Conservation (phyloP, 2,329 filamentous ascomycete genomes). For the Trichoderma sp. region DNA sequence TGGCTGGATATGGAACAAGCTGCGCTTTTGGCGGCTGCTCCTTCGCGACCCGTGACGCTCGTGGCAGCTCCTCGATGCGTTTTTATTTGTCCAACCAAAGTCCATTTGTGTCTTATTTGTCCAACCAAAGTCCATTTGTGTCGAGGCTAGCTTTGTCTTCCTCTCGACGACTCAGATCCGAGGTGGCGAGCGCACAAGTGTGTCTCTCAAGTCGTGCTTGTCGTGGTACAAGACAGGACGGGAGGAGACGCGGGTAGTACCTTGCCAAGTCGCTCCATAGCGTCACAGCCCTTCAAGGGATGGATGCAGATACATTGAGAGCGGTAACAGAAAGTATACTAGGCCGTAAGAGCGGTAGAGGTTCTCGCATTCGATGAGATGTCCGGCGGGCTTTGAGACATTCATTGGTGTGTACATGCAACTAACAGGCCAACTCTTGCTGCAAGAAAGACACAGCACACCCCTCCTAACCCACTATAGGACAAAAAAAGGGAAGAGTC, state of each 20-base stretch:
- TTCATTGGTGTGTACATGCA: background rate
- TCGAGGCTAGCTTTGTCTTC: background rate
- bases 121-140: background rate
- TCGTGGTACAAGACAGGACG: background rate
- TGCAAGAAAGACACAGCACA: constrained; percentile 3
- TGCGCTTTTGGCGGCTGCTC: background rate
- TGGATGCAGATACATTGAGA: background rate
- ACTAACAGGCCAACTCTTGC: background rate
- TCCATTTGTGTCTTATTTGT: background rate
- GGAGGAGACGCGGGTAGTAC: background rate
- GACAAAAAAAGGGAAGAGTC: background rate
- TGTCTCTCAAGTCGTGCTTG: background rate
- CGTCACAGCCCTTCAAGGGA: background rate
- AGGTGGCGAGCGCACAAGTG: background rate
- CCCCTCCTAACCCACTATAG: background rate
- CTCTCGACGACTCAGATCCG: background rate
- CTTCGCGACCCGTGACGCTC: background rate
- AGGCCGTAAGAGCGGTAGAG: background rate
- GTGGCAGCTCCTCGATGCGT: background rate
- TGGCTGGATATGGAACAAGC: background rate
- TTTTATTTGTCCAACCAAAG: background rate
- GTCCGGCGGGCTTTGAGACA: constrained; percentile 3
- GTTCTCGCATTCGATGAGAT: background rate
- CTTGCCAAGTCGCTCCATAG: background rate
- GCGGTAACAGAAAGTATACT: background rate